Conservation (phyloP, 225 moss, liverwort and hornwort species). For the Lunularia cruciata region DNA sequence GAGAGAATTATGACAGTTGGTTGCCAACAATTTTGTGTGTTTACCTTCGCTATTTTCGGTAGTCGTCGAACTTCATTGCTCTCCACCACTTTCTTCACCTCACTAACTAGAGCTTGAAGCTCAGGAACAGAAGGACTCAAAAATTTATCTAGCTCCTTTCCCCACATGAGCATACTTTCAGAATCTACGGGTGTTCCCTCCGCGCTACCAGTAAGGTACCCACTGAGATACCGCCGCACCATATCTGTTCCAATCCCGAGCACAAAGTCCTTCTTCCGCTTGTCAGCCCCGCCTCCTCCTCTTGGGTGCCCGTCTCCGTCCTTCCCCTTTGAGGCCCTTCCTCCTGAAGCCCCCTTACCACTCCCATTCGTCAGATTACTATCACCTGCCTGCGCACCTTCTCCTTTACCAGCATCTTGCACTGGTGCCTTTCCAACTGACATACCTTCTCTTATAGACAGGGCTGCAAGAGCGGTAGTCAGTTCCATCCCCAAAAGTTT, state of each 20-base stretch:
- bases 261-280: constrained; percentile 36
- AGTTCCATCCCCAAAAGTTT: constrained; percentile 32
- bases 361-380: not conserved
- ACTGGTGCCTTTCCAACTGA: constrained; percentile 15
- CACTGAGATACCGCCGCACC: constrained; percentile 29
- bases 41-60: constrained; percentile 49
- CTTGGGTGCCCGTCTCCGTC: constrained; percentile 24
- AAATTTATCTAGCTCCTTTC: constrained; percentile 7
- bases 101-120: constrained; percentile 26
- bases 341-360: constrained; percentile 9
- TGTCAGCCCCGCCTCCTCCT: constrained; percentile 20
- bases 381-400: not conserved
- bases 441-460: constrained; percentile 30
- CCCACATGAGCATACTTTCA: not conserved
- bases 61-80: constrained; percentile 45
- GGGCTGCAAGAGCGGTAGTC: constrained; percentile 33
- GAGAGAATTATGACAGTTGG: not conserved
- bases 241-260: constrained; percentile 45
- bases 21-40: not conserved
- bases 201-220: not conserved
- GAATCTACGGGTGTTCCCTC: constrained; percentile 4
- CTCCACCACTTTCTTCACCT: constrained; percentile 37
- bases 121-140: constrained; percentile 24
- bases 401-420: constrained; percentile 13
- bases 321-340: constrained; percentile 26